Evolutionary conservation across 2,329 filamentous ascomycete genomes (phyloP).

Genomic region (Fusarium albosuccineum): DNA sequence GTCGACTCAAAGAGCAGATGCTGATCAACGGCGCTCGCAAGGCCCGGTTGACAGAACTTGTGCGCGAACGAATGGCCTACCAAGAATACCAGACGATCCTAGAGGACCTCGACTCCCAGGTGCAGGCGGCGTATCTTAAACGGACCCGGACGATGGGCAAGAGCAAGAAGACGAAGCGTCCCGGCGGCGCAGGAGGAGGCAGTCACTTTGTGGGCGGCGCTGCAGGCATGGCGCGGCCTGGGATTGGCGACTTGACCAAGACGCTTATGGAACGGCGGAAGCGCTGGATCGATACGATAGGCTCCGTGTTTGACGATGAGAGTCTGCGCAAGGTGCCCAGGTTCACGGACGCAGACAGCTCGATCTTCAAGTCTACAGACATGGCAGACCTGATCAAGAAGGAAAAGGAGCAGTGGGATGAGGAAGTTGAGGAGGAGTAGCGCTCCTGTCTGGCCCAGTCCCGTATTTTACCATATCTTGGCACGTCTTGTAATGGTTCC

Average conservation of each 20-base stretch:
- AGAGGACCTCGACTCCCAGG: conserved; percentile 94
- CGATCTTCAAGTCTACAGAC: conserved; percentile 78
- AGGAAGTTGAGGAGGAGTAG: conserved; percentile 78
- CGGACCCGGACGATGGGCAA: conserved; percentile 94
- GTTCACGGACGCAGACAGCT: conserved; percentile 70
- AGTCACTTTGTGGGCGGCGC: conserved; percentile 72
- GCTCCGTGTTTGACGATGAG: conserved; percentile 89
- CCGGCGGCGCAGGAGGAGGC: conserved; percentile 80
- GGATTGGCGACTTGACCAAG: conserved; percentile 91
- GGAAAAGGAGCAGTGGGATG: conserved; percentile 86
- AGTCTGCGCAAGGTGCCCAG: conserved; percentile 79
- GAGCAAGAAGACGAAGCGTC: conserved; percentile 88
- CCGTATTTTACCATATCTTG: conserved; percentile 8
- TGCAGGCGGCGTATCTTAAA: conserved; percentile 95
- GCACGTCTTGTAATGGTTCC: conserved; percentile 4
- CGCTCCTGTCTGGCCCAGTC: conserved; percentile 28
- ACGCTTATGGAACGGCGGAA: conserved; percentile 91
- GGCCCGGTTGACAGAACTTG: conserved; percentile 84
- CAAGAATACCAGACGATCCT: conserved; percentile 98
- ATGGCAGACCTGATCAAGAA: conserved; percentile 81
- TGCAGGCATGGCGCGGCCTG: conserved; percentile 75
- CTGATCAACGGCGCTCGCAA: conserved; percentile 93
- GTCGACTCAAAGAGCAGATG: conserved; percentile 83
- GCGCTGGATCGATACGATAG: conserved; percentile 92
- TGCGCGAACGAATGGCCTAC: conserved; percentile 92